Evolutionary conservation across 345 rosid genomes (phyloP), one percentile per base, ranked within the genome.

Genomic region (Physaria fendleri): DNA sequence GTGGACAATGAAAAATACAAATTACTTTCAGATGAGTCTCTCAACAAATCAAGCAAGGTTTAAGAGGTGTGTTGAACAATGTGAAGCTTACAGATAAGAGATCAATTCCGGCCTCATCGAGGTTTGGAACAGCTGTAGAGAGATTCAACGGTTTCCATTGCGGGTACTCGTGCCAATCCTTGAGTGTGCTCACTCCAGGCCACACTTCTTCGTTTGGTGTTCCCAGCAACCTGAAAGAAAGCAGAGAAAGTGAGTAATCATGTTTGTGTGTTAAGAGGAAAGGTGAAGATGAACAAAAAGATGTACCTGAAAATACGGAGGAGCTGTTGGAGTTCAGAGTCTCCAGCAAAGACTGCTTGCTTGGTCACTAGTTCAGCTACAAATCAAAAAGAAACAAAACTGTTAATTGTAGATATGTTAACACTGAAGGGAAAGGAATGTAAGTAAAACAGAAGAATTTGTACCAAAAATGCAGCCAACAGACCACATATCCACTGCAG

Each of bases 131-230:
- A 62, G 79, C 85, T 7, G 84, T 57, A 30, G 88, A 75, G 68
- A 93, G 73, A 57, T 68, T 76, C 65, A 81, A 82, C 7, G 95
- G 83, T 51, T 69, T 89, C 99, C 99, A 93, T 18, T 87, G 92
- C 0, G 99, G 97, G 76, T 93, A 93, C 68, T 85, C 99, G 30
- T 93, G 99, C 99, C 99, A 93, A 79, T 89, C 89, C 78, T 82
- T 65, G 64, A 93, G 79, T 48, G 45, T 72, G 81, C 97, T 81
- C 17, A 93, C 96, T 59, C 96, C 99, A 1, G 99, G 97, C 97
- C 99, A 93, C 56, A 89, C 60, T 62, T 81, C 17, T 54, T 93
- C 97, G 72, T 89, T 85, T 37, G 99, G 99, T 51, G 99, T 90
- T 37, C 99, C 97, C 59, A 94, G 57, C 69, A 90, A 76, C 82